Conservation (phyloP, 768 basidiomycete species). For the Tremella mesenterica region DNA sequence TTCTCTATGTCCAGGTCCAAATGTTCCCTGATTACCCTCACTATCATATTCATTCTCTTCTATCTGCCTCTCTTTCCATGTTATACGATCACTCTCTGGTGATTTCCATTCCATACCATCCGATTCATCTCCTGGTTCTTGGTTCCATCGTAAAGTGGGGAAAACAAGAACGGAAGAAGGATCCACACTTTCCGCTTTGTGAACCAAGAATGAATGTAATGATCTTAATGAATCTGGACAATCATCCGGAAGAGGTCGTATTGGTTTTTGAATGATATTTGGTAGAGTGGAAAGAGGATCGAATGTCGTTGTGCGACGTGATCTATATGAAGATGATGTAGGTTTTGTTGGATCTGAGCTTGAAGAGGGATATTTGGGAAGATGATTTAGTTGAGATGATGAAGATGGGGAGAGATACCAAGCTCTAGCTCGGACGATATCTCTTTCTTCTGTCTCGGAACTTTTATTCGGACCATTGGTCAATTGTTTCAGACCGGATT, state of each 20-base stretch:
- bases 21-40: too few species aligned
- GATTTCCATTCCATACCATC: too few species aligned
- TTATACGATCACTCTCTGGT: too few species aligned
- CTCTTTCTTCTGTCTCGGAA: too few species aligned
- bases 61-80: too few species aligned
- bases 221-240: slow-evolving; percentile 1
- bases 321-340: neutral
- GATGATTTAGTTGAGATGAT: neutral
- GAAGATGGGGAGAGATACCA: slow-evolving; percentile 5
- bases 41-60: too few species aligned
- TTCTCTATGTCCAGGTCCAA: too few species aligned
- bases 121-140: too few species aligned
- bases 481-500: too few species aligned
- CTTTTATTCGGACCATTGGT: too few species aligned
- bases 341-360: neutral
- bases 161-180: neutral
- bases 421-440: neutral
- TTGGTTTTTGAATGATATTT: neutral
- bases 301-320: slow-evolving; percentile 8
- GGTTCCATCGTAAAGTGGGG: neutral
- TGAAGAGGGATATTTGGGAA: too few species aligned
- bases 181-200: neutral
- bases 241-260: slow-evolving; percentile 7
- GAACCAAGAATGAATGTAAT: slow-evolving; percentile 11
- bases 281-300: slow-evolving; percentile 9